phyloP scores from a whole-genome alignment of 257 asterid species.

The Solanum dulcamara region DNA sequence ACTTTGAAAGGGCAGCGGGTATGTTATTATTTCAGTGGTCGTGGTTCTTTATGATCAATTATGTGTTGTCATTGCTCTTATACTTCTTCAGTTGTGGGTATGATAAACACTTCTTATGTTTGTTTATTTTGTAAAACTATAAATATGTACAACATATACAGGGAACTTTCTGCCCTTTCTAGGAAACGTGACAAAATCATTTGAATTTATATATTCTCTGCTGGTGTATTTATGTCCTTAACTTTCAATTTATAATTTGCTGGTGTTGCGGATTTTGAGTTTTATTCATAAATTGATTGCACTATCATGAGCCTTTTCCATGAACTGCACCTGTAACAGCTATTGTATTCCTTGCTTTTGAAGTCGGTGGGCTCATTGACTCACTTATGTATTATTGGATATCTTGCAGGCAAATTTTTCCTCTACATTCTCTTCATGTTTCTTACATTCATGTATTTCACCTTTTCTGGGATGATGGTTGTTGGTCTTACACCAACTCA shows the following conservation, averaged over 20 bases:
- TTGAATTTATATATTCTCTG: background rate
- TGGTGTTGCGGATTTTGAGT: background rate
- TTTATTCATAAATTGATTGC: background rate
- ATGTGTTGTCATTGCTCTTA: background rate
- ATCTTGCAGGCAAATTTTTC: slow-evolving; percentile 29
- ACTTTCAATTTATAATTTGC: background rate
- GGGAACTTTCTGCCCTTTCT: no score
- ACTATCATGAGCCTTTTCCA: background rate
- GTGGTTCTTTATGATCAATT: background rate
- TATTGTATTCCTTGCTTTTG: background rate
- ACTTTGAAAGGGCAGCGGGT: slow-evolving; percentile 70
- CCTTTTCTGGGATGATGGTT: slow-evolving; percentile 57
- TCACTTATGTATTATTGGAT: background rate
- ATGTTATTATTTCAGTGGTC: background rate
- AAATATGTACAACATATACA: no score
- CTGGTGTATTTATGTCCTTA: background rate
- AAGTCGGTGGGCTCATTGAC: background rate
- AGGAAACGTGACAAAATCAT: no score
- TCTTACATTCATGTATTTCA: slow-evolving; percentile 42
- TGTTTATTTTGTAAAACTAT: no score
- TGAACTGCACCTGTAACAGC: background rate
- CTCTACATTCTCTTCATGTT: slow-evolving; percentile 38
- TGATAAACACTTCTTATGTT: no score
- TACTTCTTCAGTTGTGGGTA: no score
- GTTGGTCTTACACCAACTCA: slow-evolving; percentile 52